Conservation (phyloP, 108 stramenopile species). For the Discostella stelligeroides region DNA sequence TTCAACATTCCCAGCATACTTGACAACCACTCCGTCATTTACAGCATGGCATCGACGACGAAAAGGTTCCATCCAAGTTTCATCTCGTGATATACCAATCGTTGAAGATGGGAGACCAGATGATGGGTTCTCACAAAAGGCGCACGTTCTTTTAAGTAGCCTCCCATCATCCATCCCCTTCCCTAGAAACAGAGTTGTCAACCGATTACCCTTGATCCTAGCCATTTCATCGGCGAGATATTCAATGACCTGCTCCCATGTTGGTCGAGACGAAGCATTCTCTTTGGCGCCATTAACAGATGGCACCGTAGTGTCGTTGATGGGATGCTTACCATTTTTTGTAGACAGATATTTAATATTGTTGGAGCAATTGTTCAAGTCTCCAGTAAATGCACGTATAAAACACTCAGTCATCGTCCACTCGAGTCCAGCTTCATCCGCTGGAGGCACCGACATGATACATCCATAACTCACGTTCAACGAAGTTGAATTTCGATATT, state of each 20-base stretch:
- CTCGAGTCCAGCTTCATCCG: slow-evolving; percentile 37
- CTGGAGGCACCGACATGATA: slow-evolving; percentile 38
- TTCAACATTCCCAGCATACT: slow-evolving; percentile 30
- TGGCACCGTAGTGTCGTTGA: slow-evolving; percentile 17
- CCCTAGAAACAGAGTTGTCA: slow-evolving; percentile 42
- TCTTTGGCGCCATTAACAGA: not conserved
- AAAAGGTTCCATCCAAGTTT: slow-evolving; percentile 45
- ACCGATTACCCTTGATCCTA: slow-evolving; percentile 36
- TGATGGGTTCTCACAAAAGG: slow-evolving; percentile 29
- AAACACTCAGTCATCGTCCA: slow-evolving; percentile 48
- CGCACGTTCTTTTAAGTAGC: slow-evolving; percentile 23
- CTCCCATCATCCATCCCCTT: slow-evolving; percentile 38
- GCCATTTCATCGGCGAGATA: slow-evolving; percentile 49
- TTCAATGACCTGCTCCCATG: slow-evolving; percentile 44
- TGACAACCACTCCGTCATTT: slow-evolving; percentile 43
- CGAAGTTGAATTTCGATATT: slow-evolving; percentile 10
- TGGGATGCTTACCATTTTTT: slow-evolving; percentile 25
- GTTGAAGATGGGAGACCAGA: not conserved
- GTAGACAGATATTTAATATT: slow-evolving; percentile 25
- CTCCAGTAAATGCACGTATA: slow-evolving; percentile 35
- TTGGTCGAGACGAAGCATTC: too few relatives aligned
- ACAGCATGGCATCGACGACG: slow-evolving; percentile 10
- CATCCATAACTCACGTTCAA: slow-evolving; percentile 45
- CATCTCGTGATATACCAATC: slow-evolving; percentile 30
- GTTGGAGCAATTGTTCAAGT: slow-evolving; percentile 3